Conservation (phyloP, 139 green algal species). For the Tetratostichococcus sp. region DNA sequence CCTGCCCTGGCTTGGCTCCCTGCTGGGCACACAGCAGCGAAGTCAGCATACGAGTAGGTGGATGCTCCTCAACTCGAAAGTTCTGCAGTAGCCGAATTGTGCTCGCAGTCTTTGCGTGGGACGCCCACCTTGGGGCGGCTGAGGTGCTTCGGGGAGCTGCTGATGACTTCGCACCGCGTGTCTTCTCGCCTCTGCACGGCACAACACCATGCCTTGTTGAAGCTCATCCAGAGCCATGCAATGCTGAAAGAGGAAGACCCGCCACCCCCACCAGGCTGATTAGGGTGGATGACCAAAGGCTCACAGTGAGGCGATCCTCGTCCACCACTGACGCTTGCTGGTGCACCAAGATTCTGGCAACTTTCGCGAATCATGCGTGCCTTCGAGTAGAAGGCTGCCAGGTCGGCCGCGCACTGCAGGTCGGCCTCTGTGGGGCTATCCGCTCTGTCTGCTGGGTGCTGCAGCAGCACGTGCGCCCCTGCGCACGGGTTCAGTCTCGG, state of each 20-base stretch:
- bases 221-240: not conserved
- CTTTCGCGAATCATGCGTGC: constrained; percentile 16
- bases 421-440: constrained; percentile 32
- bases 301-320: too few species aligned
- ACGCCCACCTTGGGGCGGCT: not conserved
- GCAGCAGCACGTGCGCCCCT: constrained; percentile 24
- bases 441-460: not conserved
- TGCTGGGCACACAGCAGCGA: not conserved
- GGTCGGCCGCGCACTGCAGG: constrained; percentile 63
- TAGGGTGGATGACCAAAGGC: too few species aligned
- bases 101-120: not conserved
- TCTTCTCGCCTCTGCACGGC: not conserved
- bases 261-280: too few species aligned
- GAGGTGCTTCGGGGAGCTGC: not conserved
- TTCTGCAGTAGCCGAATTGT: not conserved
- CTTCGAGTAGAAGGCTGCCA: constrained; percentile 71
- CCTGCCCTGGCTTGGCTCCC: not conserved
- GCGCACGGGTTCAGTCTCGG: not conserved
- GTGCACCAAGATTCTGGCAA: not conserved
- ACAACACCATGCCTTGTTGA: not conserved
- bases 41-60: not conserved
- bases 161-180: not conserved
- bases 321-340: not conserved
- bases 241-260: too few species aligned
- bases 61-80: not conserved